Conservation (phyloP, 352 stramenopile species). For the Pythium utonaiense region DNA sequence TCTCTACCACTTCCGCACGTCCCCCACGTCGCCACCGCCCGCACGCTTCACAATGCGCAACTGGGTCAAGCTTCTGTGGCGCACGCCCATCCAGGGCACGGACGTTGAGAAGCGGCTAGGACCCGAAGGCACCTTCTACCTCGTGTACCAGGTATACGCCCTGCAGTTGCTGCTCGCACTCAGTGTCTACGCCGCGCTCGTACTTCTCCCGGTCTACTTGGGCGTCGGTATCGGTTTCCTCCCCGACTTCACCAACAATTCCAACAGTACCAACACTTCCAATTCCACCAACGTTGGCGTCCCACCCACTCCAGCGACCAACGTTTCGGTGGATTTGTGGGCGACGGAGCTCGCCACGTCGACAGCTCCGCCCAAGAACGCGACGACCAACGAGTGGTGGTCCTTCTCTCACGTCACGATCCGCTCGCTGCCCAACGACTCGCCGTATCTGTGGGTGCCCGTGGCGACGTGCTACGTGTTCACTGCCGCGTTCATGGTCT, state of each 20-base stretch:
- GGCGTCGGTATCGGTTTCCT: slow-evolving; percentile 40
- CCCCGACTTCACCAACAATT: background rate
- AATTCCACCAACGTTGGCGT: slow-evolving; percentile 3
- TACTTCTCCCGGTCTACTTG: slow-evolving; percentile 74
- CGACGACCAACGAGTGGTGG: slow-evolving; percentile 51
- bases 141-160: slow-evolving; percentile 82
- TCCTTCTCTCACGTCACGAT: slow-evolving; percentile 80
- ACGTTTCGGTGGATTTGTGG: background rate
- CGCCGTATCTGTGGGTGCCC: slow-evolving; percentile 72
- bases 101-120: slow-evolving; percentile 61
- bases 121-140: slow-evolving; percentile 79
- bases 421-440: slow-evolving; percentile 70
- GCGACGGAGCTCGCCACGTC: background rate
- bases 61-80: slow-evolving; percentile 67
- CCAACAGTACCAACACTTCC: background rate
- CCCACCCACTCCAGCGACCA: background rate
- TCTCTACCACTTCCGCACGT: slow-evolving; percentile 61
- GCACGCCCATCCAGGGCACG: slow-evolving; percentile 64
- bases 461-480: slow-evolving; percentile 77
- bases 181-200: slow-evolving; percentile 57
- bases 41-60: slow-evolving; percentile 51
- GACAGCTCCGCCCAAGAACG: background rate
- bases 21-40: slow-evolving; percentile 34
- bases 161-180: slow-evolving; percentile 56
- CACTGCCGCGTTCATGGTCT: slow-evolving; percentile 65